Conservation (phyloP, 2,329 filamentous ascomycete genomes). For the Epichloe bromicola region DNA sequence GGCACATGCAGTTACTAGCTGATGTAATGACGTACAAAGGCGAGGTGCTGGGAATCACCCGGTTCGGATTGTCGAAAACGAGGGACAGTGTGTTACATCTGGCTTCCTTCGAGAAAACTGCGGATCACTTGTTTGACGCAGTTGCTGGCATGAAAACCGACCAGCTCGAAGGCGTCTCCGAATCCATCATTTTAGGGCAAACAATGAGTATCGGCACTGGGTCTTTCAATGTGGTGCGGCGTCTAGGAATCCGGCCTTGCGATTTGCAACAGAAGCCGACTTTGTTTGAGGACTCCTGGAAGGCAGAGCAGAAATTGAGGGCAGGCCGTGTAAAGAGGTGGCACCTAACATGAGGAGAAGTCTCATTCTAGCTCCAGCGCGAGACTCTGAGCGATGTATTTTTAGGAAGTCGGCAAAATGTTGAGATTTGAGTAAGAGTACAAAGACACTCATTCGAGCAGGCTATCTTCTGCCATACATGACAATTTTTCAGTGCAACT, state of each 20-base stretch:
- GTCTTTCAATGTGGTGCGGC: constrained; percentile 76
- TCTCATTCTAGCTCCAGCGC: too few relatives aligned
- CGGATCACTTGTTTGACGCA: constrained; percentile 92
- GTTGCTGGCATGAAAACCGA: constrained; percentile 87
- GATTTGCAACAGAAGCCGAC: constrained; percentile 47
- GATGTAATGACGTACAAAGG: constrained; percentile 99
- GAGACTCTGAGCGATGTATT: too few relatives aligned
- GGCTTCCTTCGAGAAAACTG: constrained; percentile 95
- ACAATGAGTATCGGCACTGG: constrained; percentile 86
- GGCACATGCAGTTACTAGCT: constrained; percentile 93
- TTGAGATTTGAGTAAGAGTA: too few relatives aligned
- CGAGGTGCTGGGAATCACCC: constrained; percentile 89
- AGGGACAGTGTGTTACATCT: constrained; percentile 86
- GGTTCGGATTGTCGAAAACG: constrained; percentile 94
- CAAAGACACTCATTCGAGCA: too few relatives aligned
- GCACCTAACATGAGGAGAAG: too few relatives aligned
- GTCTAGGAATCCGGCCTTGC: constrained; percentile 52
- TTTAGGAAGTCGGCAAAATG: too few relatives aligned
- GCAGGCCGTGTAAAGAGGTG: too few relatives aligned
- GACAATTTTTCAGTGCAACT: too few relatives aligned
- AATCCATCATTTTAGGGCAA: constrained; percentile 98
- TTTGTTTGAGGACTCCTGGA: constrained; percentile 59
- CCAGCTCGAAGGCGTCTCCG: constrained; percentile 81
- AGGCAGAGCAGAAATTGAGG: constrained; percentile 9
- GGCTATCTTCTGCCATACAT: too few relatives aligned